A percentile compares a stretch with the other conserved stretches of the same genome.
phyloP scores from a whole-genome alignment of 768 basidiomycete species.

The Astraeus odoratus region DNA sequence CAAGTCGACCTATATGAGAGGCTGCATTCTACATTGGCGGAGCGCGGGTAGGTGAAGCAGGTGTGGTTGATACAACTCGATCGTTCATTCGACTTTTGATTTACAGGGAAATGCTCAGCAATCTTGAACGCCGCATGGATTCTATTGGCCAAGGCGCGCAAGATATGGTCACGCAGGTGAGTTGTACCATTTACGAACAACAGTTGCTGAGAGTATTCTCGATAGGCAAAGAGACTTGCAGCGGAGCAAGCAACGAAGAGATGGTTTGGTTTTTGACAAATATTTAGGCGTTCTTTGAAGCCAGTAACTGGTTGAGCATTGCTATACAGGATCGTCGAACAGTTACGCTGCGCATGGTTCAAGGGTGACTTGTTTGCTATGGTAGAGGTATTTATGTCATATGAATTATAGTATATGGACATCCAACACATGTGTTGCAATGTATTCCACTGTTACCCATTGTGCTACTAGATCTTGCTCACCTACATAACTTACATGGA shows the following conservation, averaged over 20 bases:
- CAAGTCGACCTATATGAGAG: conserved; percentile 39
- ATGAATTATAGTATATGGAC: too few species aligned
- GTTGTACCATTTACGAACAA: not conserved
- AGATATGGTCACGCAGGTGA: conserved; percentile 58
- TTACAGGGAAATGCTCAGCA: conserved; percentile 53
- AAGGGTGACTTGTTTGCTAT: too few species aligned
- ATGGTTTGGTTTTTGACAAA: conserved; percentile 52
- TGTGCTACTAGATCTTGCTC: too few species aligned
- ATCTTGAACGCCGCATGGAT: conserved; percentile 57
- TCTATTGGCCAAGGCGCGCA: conserved; percentile 60
- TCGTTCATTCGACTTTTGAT: not conserved
- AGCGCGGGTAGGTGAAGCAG: conserved; percentile 58
- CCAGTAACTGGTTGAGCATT: too few species aligned
- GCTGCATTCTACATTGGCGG: conserved; percentile 47
- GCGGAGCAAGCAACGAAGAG: conserved; percentile 55
- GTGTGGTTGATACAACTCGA: not conserved
- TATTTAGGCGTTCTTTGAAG: not conserved
- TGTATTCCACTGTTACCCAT: too few species aligned
- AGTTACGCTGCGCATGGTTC: too few species aligned
- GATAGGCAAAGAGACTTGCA: conserved; percentile 57
- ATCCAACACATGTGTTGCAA: too few species aligned
- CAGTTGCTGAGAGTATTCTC: not conserved
- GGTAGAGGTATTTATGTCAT: too few species aligned
- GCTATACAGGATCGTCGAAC: too few species aligned
- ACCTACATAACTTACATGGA: too few species aligned